A percentile compares a stretch with the other conserved stretches of the same genome.
Conservation (phyloP, 1,139 yeast genomes). For the Yamadazyma jaroonii region DNA sequence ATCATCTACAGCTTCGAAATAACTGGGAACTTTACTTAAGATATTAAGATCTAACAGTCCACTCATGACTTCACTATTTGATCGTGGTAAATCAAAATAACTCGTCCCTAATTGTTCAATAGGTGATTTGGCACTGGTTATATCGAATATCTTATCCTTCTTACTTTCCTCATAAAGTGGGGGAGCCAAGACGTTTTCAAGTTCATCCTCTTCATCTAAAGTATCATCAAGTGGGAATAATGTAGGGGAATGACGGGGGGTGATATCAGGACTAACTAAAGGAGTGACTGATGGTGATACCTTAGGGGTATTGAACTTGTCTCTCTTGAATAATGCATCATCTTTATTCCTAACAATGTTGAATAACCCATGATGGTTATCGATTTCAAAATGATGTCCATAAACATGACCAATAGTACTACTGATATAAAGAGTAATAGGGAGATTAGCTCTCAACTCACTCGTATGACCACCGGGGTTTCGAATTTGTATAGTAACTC, state of each 20-base stretch:
- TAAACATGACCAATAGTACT: conserved; percentile 48
- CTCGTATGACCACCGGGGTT: conserved; percentile 65
- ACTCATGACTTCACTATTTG: conserved; percentile 9
- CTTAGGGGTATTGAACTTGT: conserved; percentile 15
- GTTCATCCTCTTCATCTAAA: conserved; percentile 23
- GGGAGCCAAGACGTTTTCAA: conserved; percentile 34
- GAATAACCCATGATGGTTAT: conserved; percentile 46
- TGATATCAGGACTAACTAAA: conserved; percentile 5
- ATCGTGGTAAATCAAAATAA: conserved; percentile 15
- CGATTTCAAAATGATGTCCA: conserved; percentile 53
- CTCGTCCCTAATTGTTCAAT: conserved; percentile 33
- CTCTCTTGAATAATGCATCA: conserved; percentile 35
- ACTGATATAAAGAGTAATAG: conserved; percentile 57
- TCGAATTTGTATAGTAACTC: conserved; percentile 52
- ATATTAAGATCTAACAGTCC: conserved; percentile 12
- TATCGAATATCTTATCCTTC: conserved; percentile 36
- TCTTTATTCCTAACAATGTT: conserved; percentile 31
- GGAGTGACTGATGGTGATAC: conserved; percentile 9
- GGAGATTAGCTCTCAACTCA: conserved; percentile 67
- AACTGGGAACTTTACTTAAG: conserved; percentile 21
- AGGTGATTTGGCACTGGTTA: conserved; percentile 35
- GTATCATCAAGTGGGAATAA: conserved; percentile 4
- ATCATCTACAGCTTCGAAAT: conserved; percentile 23
- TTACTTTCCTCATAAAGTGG: conserved; percentile 41
- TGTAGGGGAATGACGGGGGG: conserved; percentile 15